These are phyloP conservation scores for Aspergillus asperescens DNA, from an alignment of 495 filamentous ascomycete species.

Conservation along the genomic window DNA sequence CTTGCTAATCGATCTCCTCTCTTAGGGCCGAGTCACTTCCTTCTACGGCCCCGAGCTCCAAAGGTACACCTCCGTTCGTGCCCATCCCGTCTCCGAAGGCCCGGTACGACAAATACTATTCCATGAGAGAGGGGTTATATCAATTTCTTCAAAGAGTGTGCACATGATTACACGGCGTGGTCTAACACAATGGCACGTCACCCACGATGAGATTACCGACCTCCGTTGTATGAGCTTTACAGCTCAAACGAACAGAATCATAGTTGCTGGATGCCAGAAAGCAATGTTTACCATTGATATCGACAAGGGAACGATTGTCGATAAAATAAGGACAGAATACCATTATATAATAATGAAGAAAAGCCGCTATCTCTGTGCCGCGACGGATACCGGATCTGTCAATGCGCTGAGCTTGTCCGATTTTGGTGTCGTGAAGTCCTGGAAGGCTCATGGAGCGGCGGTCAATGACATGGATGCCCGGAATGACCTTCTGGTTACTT, in stretches of 20 bases:
- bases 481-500: constrained; percentile 86
- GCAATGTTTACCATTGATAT: constrained; percentile 88
- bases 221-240: constrained; percentile 92
- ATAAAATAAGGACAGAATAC: constrained; percentile 65
- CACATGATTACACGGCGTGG: constrained; percentile 82
- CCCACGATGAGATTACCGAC: constrained; percentile 71
- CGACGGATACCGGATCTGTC: constrained; percentile 75
- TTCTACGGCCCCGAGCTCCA: constrained; percentile 79
- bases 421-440: constrained; percentile 73
- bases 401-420: constrained; percentile 76
- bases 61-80: constrained; percentile 71
- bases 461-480: constrained; percentile 96
- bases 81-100: constrained; percentile 61
- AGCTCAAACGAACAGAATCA: constrained; percentile 73
- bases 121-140: constrained; percentile 79
- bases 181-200: constrained; percentile 77
- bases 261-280: constrained; percentile 81
- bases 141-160: constrained; percentile 67
- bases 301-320: constrained; percentile 72
- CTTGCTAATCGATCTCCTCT: constrained; percentile 9
- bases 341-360: constrained; percentile 88
- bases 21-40: constrained; percentile 74
- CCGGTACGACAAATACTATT: constrained; percentile 75
- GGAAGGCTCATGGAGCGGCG: constrained; percentile 77
- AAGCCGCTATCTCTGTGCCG: constrained; percentile 84